Evolutionary conservation across 805 yeast genomes (phyloP).

Genomic region (Teunomyces panamensis): DNA sequence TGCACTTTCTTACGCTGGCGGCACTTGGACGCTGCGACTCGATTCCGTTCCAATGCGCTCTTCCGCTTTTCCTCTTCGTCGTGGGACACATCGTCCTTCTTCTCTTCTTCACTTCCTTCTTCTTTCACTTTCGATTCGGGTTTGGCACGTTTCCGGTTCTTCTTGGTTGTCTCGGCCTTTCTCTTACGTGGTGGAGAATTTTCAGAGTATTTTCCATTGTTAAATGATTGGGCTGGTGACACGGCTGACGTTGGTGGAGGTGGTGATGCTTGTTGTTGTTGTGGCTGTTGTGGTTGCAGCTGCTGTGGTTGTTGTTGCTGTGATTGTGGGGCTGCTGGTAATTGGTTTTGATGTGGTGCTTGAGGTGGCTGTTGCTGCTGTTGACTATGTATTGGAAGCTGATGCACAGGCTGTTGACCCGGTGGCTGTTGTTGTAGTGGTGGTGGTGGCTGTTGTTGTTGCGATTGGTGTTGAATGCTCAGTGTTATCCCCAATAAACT

Average conservation of each 20-base stretch:
- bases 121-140: background rate
- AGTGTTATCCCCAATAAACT: conserved; percentile 33
- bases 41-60: conserved; percentile 80
- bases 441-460: conserved; percentile 5
- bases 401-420: no score
- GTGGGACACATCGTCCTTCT: conserved; percentile 2
- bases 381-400: no score
- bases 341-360: conserved; percentile 6
- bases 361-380: conserved; percentile 4
- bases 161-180: background rate
- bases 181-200: background rate
- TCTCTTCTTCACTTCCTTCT: background rate
- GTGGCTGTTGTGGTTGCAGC: conserved; percentile 6
- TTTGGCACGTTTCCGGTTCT: conserved; percentile 7
- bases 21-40: conserved; percentile 95
- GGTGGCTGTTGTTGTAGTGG: conserved; percentile 7
- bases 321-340: conserved; percentile 3
- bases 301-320: conserved; percentile 5
- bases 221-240: conserved; percentile 3
- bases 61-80: conserved; percentile 52
- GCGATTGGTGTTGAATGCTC: conserved; percentile 5
- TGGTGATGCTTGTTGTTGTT: conserved; percentile 3
- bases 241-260: conserved; percentile 12
- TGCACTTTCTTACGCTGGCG: conserved; percentile 91
- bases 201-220: background rate